Conservation (phyloP, 495 filamentous ascomycete species). For the Aspergillus bertholletiae region DNA sequence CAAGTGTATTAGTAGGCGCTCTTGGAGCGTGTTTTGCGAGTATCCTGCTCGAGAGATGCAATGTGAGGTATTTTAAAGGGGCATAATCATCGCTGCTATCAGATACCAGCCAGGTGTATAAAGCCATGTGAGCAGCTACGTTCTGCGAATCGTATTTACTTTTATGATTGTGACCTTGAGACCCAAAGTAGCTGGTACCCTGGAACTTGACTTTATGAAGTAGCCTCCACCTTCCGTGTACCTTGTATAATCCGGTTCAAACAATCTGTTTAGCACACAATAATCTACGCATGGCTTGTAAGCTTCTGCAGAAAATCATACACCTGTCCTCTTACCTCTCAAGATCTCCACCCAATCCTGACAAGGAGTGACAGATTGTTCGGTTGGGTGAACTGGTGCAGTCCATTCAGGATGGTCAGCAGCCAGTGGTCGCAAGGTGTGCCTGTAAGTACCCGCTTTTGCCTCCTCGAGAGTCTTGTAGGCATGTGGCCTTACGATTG, state of each 20-base stretch:
- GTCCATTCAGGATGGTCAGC: conserved; percentile 21
- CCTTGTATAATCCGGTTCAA: conserved; percentile 19
- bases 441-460: conserved; percentile 26
- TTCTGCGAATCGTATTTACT: conserved; percentile 22
- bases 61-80: background rate
- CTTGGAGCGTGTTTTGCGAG: conserved; percentile 11
- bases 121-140: conserved; percentile 24
- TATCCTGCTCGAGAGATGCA: conserved; percentile 1
- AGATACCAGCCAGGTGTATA: conserved; percentile 20
- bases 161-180: conserved; percentile 10
- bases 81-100: background rate
- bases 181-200: conserved; percentile 11
- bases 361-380: conserved; percentile 5
- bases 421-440: conserved; percentile 21
- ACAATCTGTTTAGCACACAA: conserved; percentile 15
- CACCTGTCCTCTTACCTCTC: conserved; percentile 19
- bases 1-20: background rate
- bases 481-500: conserved; percentile 13
- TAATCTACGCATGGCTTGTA: conserved; percentile 17
- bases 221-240: conserved; percentile 12
- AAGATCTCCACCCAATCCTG: conserved; percentile 32
- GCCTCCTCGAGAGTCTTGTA: conserved; percentile 10
- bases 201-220: conserved; percentile 23
- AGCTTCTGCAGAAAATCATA: background rate
- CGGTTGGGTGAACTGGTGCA: conserved; percentile 23